Evolutionary conservation across 768 basidiomycete species (phyloP).

Genomic region (Zangia roseola): DNA sequence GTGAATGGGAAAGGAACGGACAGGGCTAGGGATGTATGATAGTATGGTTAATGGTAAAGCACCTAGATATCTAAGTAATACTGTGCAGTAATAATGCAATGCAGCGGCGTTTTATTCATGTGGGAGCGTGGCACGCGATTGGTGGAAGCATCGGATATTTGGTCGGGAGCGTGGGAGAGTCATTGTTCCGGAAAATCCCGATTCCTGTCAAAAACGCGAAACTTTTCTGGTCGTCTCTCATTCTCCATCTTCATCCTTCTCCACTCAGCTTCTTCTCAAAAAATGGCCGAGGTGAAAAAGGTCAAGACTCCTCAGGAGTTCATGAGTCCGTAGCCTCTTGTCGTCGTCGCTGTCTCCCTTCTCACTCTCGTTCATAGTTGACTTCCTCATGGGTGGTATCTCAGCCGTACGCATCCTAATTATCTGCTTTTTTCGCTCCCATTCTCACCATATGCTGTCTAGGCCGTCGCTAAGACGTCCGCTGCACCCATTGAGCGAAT

Average conservation of each 20-base stretch:
- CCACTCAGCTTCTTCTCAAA: slow-evolving; percentile 53
- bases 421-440: neutral
- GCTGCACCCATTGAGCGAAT: slow-evolving; percentile 99
- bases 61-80: slow-evolving; percentile 21
- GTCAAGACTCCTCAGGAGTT: slow-evolving; percentile 91
- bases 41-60: slow-evolving; percentile 13
- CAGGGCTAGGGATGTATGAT: slow-evolving; percentile 12
- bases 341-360: neutral
- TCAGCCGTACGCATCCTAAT: slow-evolving; percentile 69
- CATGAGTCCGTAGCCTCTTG: slow-evolving; percentile 53
- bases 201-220: slow-evolving; percentile 40
- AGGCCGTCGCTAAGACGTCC: slow-evolving; percentile 98
- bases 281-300: slow-evolving; percentile 85
- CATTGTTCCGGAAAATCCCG: slow-evolving; percentile 31
- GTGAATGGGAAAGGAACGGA: slow-evolving; percentile 4
- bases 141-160: slow-evolving; percentile 10
- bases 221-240: slow-evolving; percentile 48
- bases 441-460: slow-evolving; percentile 23
- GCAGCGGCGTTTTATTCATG: too few species aligned
- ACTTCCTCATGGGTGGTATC: slow-evolving; percentile 97
- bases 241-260: slow-evolving; percentile 44
- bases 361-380: slow-evolving; percentile 49
- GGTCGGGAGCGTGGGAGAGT: slow-evolving; percentile 30
- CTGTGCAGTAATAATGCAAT: slow-evolving; percentile 1
- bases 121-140: slow-evolving; percentile 4